Conservation (phyloP, 805 yeast genomes). For the Candida argentea region DNA sequence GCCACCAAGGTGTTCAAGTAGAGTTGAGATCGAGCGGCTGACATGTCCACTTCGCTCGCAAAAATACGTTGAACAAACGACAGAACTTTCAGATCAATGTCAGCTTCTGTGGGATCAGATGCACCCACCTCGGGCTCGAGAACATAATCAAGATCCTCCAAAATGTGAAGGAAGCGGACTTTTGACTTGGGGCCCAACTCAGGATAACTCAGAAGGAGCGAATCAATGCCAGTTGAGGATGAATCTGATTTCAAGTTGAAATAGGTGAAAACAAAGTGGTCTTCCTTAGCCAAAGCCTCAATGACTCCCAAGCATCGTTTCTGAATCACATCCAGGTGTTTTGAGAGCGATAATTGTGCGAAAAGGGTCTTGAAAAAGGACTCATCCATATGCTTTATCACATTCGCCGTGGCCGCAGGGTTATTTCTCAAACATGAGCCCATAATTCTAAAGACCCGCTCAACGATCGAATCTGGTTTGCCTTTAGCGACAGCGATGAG, state of each 20-base stretch:
- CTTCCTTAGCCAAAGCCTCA: constrained; percentile 32
- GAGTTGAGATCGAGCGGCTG: constrained; percentile 3
- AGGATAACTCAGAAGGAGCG: constrained; percentile 19
- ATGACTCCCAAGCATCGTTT: constrained; percentile 44
- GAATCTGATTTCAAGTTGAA: constrained; percentile 10
- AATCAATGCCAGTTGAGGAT: constrained; percentile 11
- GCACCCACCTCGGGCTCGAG: constrained; percentile 2
- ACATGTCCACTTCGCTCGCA: constrained; percentile 7
- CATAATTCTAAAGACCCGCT: constrained; percentile 48
- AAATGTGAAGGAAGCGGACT: constrained; percentile 32
- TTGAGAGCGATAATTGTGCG: neutral
- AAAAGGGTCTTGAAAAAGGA: constrained; percentile 7
- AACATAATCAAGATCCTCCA: constrained; percentile 32
- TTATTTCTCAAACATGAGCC: constrained; percentile 69
- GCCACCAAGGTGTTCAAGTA: constrained; percentile 16
- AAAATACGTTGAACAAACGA: constrained; percentile 24
- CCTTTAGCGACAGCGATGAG: constrained; percentile 7
- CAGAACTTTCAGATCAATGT: constrained; percentile 24
- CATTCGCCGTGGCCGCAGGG: constrained; percentile 41
- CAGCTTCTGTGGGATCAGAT: constrained; percentile 9
- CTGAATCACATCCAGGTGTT: constrained; percentile 20
- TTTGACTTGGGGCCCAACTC: constrained; percentile 18
- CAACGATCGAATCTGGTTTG: constrained; percentile 22
- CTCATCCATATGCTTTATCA: constrained; percentile 13
- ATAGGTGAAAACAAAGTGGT: constrained; percentile 20